Evolutionary conservation across 768 basidiomycete species (phyloP), one percentile per base, ranked within the genome.

Genomic region (Phylloporus arenicola): DNA sequence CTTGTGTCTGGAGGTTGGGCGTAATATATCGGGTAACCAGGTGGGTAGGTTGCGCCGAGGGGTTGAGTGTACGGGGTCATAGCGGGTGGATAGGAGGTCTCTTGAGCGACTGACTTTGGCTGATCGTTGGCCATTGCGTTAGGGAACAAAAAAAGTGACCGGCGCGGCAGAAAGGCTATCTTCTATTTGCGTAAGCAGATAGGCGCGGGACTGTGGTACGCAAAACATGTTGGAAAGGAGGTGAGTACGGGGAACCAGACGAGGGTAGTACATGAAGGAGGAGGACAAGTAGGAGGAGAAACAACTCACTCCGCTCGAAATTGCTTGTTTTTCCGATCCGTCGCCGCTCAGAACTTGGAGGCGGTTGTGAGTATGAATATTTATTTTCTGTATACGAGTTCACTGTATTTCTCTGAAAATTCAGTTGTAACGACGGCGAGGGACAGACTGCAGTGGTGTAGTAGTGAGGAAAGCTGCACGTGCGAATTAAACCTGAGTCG

Each of bases 241-340:
- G 56, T 57, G 41, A 61, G 53, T 43, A 45, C 20, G 24, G 34
- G 4, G 39, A 30, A 50, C 51, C 53, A 35, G 43, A 30, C 19
- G 51, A 38, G 43, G 1, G 47, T 17, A 33, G 17, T 37, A 17
- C 10, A 19, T 17, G 40, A 38, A 31, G 48, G 24, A 43, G 50
- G 51, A 53, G 38, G 20, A 30, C 30, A 20, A 13, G 48, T 10
- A 45, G 34, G 41, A 40, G 17, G 35, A 19, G 22, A 55, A 27
- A 34, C 12, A 53, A 69, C 66, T 67, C 66, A 68, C 66, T 68
- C 66, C 66, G 66, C 66, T 59, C 68, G 57, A 68, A 68, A 68
- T 63, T 64, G 68, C 68, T 57, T 48, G 53, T 54, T 65, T 65
- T 65, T 69, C 65, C 65, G 65, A 67, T 67, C 57, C 58, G 66